Percentiles rank a stretch among this genome's conserved stretches.
These are phyloP conservation scores for Ophiocordyceps camponoti-rufipedis DNA, from an alignment of 2,329 filamentous ascomycete genomes.

Conservation along the genomic window DNA sequence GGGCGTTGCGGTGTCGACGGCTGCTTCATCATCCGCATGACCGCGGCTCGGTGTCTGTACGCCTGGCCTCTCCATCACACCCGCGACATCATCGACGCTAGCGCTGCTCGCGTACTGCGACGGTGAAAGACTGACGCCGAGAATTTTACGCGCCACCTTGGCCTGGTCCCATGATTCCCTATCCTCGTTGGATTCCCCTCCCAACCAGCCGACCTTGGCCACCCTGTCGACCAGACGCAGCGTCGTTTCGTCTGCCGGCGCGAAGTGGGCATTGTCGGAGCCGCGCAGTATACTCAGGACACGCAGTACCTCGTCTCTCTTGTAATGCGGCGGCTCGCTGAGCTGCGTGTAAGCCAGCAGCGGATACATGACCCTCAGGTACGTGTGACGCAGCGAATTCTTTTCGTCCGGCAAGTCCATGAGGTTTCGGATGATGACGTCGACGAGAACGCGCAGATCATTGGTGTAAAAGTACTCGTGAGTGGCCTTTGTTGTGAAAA, in stretches of 20 bases:
- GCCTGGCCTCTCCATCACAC: constrained; percentile 65
- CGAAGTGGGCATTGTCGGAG: constrained; percentile 54
- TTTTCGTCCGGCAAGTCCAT: constrained; percentile 82
- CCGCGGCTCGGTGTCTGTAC: constrained; percentile 62
- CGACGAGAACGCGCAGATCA: constrained; percentile 79
- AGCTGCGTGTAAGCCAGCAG: constrained; percentile 85
- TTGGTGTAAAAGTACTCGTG: constrained; percentile 99
- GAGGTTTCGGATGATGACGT: constrained; percentile 94
- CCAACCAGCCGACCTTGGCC: constrained; percentile 51
- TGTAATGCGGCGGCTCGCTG: constrained; percentile 74
- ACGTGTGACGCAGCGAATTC: constrained; percentile 68
- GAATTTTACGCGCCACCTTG: constrained; percentile 36
- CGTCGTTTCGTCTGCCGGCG: constrained; percentile 65
- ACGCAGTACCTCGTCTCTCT: constrained; percentile 64
- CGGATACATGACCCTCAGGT: constrained; percentile 80
- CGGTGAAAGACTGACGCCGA: constrained; percentile 54
- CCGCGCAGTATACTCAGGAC: constrained; percentile 54
- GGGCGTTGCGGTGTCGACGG: constrained; percentile 2
- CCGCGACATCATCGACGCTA: constrained; percentile 62
- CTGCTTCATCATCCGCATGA: constrained; percentile 8
- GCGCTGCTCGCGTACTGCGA: constrained; percentile 51
- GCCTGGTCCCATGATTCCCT: constrained; percentile 17
- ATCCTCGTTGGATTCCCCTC: constrained; percentile 19
- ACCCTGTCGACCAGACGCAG: constrained; percentile 61
- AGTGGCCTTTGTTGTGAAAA: constrained; percentile 82